phyloP scores from a whole-genome alignment of 2,329 filamentous ascomycete species.

The Aspergillus ustus region DNA sequence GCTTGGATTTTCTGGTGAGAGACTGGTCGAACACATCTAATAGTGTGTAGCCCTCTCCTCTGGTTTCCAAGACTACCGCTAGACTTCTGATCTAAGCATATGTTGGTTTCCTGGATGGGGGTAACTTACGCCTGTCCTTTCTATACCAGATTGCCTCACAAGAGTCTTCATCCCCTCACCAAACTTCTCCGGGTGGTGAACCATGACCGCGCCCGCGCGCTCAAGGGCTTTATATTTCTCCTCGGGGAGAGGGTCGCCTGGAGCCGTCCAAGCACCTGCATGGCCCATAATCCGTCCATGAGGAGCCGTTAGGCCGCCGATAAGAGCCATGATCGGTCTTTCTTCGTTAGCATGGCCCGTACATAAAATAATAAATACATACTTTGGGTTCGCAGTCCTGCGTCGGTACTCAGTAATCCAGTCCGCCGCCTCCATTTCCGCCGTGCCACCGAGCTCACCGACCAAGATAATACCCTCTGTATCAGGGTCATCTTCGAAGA shows the following conservation, averaged over 20 bases:
- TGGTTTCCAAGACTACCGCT: slow-evolving; percentile 28
- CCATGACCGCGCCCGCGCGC: slow-evolving; percentile 69
- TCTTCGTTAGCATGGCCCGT: slow-evolving; percentile 22
- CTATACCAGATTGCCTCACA: slow-evolving; percentile 49
- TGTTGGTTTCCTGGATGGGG: not conserved
- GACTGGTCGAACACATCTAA: slow-evolving; percentile 33
- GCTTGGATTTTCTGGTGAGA: slow-evolving; percentile 40
- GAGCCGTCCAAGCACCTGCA: slow-evolving; percentile 72
- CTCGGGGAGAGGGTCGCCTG: slow-evolving; percentile 66
- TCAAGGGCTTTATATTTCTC: slow-evolving; percentile 72
- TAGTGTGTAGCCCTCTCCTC: slow-evolving; percentile 60
- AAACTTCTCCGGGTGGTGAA: slow-evolving; percentile 77
- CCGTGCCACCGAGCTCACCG: slow-evolving; percentile 72
- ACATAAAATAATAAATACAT: slow-evolving; percentile 32
- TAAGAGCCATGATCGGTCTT: slow-evolving; percentile 73
- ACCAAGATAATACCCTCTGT: slow-evolving; percentile 74
- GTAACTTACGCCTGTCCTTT: slow-evolving; percentile 29
- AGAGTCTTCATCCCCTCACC: slow-evolving; percentile 69
- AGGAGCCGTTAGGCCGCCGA: slow-evolving; percentile 69
- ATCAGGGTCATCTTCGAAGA: slow-evolving; percentile 68
- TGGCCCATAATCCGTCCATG: slow-evolving; percentile 75
- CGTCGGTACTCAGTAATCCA: slow-evolving; percentile 71
- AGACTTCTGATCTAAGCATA: slow-evolving; percentile 27
- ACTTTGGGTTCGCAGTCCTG: slow-evolving; percentile 66
- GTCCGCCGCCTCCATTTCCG: slow-evolving; percentile 72